These are phyloP conservation scores for Albugo laibachii DNA, from an alignment of 352 stramenopile species.

Conservation along the genomic window DNA sequence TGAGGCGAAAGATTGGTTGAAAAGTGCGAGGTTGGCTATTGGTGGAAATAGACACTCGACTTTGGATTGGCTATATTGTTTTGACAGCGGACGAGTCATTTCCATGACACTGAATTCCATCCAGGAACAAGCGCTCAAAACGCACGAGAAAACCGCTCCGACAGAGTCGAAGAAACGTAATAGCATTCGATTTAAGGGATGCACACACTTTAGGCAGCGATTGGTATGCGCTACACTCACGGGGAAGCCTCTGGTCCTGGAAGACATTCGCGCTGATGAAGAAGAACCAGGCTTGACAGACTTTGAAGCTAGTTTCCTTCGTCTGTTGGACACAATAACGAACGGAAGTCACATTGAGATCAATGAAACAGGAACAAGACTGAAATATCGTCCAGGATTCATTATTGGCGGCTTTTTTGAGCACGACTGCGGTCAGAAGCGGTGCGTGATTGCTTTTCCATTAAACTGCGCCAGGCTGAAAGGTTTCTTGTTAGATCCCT, in stretches of 20 bases:
- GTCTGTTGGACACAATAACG: slow-evolving; percentile 91
- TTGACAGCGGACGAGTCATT: too few relatives aligned
- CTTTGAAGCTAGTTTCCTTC: slow-evolving; percentile 94
- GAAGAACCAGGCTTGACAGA: slow-evolving; percentile 88
- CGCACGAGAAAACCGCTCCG: not conserved
- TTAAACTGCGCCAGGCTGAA: not conserved
- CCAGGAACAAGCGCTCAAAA: too few relatives aligned
- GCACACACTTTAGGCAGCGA: slow-evolving; percentile 87
- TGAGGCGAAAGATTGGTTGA: too few relatives aligned
- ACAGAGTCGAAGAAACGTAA: slow-evolving; percentile 1
- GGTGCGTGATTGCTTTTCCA: slow-evolving; percentile 4
- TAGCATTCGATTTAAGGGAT: slow-evolving; percentile 37
- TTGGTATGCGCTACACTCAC: slow-evolving; percentile 86
- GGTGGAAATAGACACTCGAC: too few relatives aligned
- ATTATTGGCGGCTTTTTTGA: slow-evolving; percentile 88
- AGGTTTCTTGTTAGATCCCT: slow-evolving; percentile 35
- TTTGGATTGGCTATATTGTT: too few relatives aligned
- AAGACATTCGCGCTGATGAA: slow-evolving; percentile 89
- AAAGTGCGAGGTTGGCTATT: too few relatives aligned
- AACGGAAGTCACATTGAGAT: slow-evolving; percentile 97
- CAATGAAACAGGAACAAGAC: slow-evolving; percentile 96
- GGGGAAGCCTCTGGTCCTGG: slow-evolving; percentile 83
- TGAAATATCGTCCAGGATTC: slow-evolving; percentile 92
- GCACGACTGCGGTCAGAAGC: slow-evolving; percentile 86
- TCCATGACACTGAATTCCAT: too few relatives aligned